Percentiles rank a stretch among this genome's conserved stretches.
Evolutionary conservation across 2,329 filamentous ascomycete species (phyloP).

Genomic region (Monilinia fructicola): DNA sequence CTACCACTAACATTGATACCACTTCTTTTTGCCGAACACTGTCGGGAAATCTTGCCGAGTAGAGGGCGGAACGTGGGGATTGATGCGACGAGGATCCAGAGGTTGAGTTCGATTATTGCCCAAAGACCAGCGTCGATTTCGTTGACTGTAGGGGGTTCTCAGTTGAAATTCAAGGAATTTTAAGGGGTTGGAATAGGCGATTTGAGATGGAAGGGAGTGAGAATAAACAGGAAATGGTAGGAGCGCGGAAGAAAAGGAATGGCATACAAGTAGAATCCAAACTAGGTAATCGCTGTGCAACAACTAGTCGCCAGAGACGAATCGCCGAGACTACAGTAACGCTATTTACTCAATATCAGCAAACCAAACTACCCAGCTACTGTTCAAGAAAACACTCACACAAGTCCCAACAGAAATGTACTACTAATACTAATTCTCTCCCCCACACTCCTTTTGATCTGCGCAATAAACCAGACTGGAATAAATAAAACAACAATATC

Average conservation of each 20-base stretch:
- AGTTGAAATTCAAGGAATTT: neutral
- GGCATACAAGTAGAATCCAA: constrained; percentile 9
- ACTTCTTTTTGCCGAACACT: neutral
- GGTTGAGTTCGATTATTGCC: constrained; percentile 4
- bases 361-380: neutral
- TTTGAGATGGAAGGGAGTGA: too few species aligned
- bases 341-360: neutral
- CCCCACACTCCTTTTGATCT: neutral
- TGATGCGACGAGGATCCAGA: constrained; percentile 3
- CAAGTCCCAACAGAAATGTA: constrained; percentile 8
- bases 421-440: constrained; percentile 9
- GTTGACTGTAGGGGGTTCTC: neutral
- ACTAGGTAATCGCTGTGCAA: neutral
- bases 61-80: constrained; percentile 18
- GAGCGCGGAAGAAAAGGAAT: neutral
- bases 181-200: neutral
- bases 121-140: constrained; percentile 7
- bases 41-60: neutral
- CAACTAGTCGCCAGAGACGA: constrained; percentile 3
- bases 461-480: constrained; percentile 18
- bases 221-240: too few species aligned
- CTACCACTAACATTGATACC: neutral
- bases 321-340: constrained; percentile 11
- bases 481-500: constrained; percentile 14
- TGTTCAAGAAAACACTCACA: neutral